A percentile compares a stretch with the other conserved stretches of the same genome.
These are phyloP conservation scores for Gentiana dahurica DNA, from an alignment of 257 asterid species.

Conservation along the genomic window DNA sequence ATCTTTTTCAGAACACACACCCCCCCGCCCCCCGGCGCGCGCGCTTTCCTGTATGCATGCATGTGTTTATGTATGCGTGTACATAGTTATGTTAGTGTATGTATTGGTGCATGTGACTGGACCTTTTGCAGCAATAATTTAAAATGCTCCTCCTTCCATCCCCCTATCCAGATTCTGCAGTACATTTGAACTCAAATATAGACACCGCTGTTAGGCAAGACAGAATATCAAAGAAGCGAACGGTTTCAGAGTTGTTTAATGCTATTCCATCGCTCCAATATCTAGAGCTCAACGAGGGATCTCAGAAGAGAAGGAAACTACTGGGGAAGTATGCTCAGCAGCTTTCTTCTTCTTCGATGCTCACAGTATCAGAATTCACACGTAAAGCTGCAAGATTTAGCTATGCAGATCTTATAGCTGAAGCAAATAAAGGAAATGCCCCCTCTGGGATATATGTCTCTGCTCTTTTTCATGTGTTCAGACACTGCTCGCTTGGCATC, in stretches of 20 bases:
- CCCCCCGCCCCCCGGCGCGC: too few species aligned
- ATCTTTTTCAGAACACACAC: not conserved
- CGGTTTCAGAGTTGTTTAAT: conserved; percentile 53
- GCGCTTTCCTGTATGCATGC: too few species aligned
- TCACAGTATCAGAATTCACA: conserved; percentile 35
- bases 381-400: conserved; percentile 42
- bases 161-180: conserved; percentile 40
- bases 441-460: conserved; percentile 75
- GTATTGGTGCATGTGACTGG: not conserved
- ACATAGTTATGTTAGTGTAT: too few species aligned
- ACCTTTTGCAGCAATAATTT: not conserved
- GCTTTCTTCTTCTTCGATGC: conserved; percentile 24
- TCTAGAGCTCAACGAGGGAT: conserved; percentile 30
- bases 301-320: conserved; percentile 61
- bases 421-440: conserved; percentile 83
- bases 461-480: conserved; percentile 77
- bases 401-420: conserved; percentile 66
- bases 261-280: conserved; percentile 65
- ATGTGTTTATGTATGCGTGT: too few species aligned
- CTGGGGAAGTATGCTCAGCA: conserved; percentile 27
- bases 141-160: conserved; percentile 31
- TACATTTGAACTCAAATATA: conserved; percentile 28
- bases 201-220: conserved; percentile 34
- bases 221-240: conserved; percentile 52
- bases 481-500: conserved; percentile 91